Conservation (phyloP, 257 asterid genomes). For the Agastache rugosa region DNA sequence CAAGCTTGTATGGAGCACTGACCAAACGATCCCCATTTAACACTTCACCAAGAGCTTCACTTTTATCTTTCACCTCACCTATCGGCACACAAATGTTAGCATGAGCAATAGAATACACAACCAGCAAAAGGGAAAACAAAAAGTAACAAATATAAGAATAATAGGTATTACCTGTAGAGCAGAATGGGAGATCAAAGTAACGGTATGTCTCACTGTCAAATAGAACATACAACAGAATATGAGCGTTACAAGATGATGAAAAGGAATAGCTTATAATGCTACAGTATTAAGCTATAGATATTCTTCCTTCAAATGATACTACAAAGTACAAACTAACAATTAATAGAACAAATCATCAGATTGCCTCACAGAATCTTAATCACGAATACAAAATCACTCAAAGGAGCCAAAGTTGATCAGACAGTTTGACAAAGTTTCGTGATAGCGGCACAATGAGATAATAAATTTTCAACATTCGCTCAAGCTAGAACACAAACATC, state of each 20-base stretch:
- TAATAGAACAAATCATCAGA: neutral
- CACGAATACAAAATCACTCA: neutral
- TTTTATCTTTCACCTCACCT: constrained; percentile 77
- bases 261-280: neutral
- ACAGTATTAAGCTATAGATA: neutral
- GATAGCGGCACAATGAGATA: neutral
- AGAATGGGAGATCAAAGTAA: constrained; percentile 78
- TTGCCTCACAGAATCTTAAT: neutral
- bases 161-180: constrained; percentile 59
- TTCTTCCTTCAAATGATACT: constrained; percentile 2
- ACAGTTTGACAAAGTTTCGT: neutral
- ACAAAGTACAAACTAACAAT: neutral
- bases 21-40: constrained; percentile 74
- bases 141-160: neutral
- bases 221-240: constrained; percentile 31
- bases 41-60: constrained; percentile 76
- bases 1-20: constrained; percentile 74
- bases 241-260: constrained; percentile 14
- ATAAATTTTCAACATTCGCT: neutral
- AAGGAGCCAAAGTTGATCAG: neutral
- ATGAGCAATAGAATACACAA: neutral
- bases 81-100: constrained; percentile 34
- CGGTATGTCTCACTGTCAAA: constrained; percentile 73
- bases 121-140: neutral
- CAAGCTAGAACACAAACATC: neutral